These are phyloP conservation scores for Mrakia hoshinonis DNA, from an alignment of 768 basidiomycete genomes.

Conservation along the genomic window DNA sequence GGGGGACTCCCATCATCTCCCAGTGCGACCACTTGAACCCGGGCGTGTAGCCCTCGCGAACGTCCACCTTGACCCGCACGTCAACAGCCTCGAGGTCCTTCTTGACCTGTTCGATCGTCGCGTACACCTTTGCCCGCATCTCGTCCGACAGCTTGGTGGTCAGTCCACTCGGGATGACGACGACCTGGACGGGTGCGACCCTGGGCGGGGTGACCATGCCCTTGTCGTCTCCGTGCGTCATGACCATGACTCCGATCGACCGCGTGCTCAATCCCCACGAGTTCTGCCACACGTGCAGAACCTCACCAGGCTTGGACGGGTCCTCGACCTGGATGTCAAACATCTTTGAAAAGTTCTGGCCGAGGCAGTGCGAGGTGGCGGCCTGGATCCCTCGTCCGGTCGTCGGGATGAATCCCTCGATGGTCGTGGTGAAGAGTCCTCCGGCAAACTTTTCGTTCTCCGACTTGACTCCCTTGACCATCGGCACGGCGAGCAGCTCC, in stretches of 20 bases:
- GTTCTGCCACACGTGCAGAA: slow-evolving; percentile 91
- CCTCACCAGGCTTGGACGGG: slow-evolving; percentile 56
- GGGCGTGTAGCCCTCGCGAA: slow-evolving; percentile 91
- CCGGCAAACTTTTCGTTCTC: slow-evolving; percentile 99
- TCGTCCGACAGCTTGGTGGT: slow-evolving; percentile 62
- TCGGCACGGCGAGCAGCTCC: slow-evolving; percentile 93
- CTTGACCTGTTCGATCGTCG: slow-evolving; percentile 68
- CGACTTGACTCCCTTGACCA: slow-evolving; percentile 92
- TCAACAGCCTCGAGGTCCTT: slow-evolving; percentile 61
- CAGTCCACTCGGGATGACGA: slow-evolving; percentile 88
- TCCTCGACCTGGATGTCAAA: slow-evolving; percentile 97
- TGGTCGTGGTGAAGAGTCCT: slow-evolving; percentile 92
- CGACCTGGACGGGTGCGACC: slow-evolving; percentile 83
- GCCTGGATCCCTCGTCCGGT: slow-evolving; percentile 96
- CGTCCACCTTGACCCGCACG: slow-evolving; percentile 77
- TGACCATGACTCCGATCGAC: slow-evolving; percentile 96
- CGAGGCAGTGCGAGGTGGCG: slow-evolving; percentile 94
- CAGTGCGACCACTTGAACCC: slow-evolving; percentile 99
- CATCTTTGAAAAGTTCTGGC: slow-evolving; percentile 98
- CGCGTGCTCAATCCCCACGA: slow-evolving; percentile 97
- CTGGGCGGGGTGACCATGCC: slow-evolving; percentile 94
- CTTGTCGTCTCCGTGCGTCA: slow-evolving; percentile 97
- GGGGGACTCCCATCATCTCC: slow-evolving; percentile 97
- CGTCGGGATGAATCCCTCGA: slow-evolving; percentile 95
- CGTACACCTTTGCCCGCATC: slow-evolving; percentile 58